A percentile compares a stretch with the other conserved stretches of the same genome.
Evolutionary conservation across 148 eudicot genomes (phyloP).

Genomic region (Talinum fruticosum): DNA sequence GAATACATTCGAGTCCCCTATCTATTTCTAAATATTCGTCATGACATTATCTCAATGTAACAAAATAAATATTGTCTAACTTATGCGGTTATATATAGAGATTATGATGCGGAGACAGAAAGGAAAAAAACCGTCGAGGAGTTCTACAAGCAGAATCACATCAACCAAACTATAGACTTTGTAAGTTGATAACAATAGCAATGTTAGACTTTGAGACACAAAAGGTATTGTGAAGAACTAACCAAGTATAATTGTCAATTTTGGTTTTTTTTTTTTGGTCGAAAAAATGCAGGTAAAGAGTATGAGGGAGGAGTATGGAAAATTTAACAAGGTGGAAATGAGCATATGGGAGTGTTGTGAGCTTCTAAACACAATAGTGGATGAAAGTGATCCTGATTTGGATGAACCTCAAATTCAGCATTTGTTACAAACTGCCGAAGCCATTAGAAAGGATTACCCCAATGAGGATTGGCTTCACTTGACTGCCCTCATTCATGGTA

Average conservation of each 20-base stretch:
- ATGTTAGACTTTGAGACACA: too few species aligned
- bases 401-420: constrained; percentile 97
- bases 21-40: too few species aligned
- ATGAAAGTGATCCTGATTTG: constrained; percentile 89
- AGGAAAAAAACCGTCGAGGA: constrained; percentile 42
- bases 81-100: constrained; percentile 22
- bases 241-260: too few species aligned
- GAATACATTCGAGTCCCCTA: constrained; percentile 43
- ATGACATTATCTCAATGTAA: too few species aligned
- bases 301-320: constrained; percentile 73
- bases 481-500: constrained; percentile 93
- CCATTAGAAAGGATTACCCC: constrained; percentile 80
- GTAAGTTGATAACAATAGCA: constrained; percentile 27
- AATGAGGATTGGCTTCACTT: constrained; percentile 88
- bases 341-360: constrained; percentile 98
- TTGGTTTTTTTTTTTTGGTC: too few species aligned
- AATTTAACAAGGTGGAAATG: constrained; percentile 75
- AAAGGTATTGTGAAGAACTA: too few species aligned
- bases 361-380: constrained; percentile 74
- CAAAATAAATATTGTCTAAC: too few species aligned
- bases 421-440: constrained; percentile 88
- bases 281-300: constrained; percentile 53
- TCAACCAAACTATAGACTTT: constrained; percentile 54
- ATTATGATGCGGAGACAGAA: constrained; percentile 46
- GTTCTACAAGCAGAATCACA: constrained; percentile 50